A percentile compares a stretch with the other conserved stretches of the same genome.
Conservation (phyloP, 2,329 filamentous ascomycete genomes). For the Epichloe festucae region DNA sequence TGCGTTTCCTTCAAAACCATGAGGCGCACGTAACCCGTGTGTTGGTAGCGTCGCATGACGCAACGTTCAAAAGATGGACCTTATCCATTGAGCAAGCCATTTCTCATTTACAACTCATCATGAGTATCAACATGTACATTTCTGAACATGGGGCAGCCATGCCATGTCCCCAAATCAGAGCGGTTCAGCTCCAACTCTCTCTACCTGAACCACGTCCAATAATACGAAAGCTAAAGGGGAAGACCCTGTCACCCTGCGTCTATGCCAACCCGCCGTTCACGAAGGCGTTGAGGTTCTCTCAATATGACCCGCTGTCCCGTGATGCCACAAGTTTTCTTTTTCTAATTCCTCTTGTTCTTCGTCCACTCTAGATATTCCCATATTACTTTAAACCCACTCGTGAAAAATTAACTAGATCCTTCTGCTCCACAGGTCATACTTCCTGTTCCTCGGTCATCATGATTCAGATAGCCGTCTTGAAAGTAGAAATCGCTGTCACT, state of each 20-base stretch:
- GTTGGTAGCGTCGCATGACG: too few relatives aligned
- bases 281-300: not conserved
- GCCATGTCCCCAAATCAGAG: not conserved
- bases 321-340: not conserved
- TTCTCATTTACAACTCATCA: not conserved
- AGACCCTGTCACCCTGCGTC: not conserved
- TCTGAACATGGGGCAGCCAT: not conserved
- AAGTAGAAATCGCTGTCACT: not conserved
- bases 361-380: not conserved
- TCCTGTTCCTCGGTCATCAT: not conserved
- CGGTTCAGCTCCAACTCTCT: not conserved
- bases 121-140: not conserved
- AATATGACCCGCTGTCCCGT: not conserved
- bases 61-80: too few relatives aligned
- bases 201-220: not conserved
- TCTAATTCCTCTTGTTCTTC: not conserved
- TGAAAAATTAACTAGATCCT: not conserved
- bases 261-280: conserved; percentile 3
- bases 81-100: too few relatives aligned
- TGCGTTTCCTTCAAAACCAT: too few relatives aligned
- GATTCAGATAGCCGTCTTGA: not conserved
- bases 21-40: too few relatives aligned
- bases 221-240: not conserved
- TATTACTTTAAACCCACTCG: not conserved
- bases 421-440: not conserved